Conservation (phyloP, 2,329 filamentous ascomycete species). For the Clarireedia homoeocarpa region DNA sequence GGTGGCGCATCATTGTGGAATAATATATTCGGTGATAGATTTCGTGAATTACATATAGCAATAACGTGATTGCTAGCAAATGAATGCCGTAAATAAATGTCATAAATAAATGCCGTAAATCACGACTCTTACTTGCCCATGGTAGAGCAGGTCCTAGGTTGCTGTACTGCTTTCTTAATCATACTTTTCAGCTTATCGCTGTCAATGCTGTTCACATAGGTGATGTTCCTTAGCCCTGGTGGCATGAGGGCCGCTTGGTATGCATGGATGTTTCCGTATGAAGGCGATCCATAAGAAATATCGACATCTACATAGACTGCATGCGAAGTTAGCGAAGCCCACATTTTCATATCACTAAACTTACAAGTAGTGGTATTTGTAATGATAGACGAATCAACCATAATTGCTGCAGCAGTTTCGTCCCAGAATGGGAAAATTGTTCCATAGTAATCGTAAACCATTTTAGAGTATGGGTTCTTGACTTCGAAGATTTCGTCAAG, state of each 20-base stretch:
- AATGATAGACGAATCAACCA: conserved; percentile 33
- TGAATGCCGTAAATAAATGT: not conserved
- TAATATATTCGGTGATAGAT: not conserved
- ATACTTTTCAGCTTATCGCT: conserved; percentile 29
- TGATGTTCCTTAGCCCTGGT: conserved; percentile 31
- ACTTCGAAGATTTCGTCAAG: conserved; percentile 33
- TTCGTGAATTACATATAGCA: no score
- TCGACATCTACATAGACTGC: conserved; percentile 37
- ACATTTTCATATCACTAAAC: conserved; percentile 5
- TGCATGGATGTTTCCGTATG: conserved; percentile 37
- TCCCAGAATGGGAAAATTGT: conserved; percentile 38
- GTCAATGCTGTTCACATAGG: conserved; percentile 35
- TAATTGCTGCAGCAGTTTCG: conserved; percentile 36
- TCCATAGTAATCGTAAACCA: conserved; percentile 33
- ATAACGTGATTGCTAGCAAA: not conserved
- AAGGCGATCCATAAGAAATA: conserved; percentile 33
- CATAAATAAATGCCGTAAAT: not conserved
- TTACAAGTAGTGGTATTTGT: conserved; percentile 31
- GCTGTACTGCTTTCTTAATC: conserved; percentile 32
- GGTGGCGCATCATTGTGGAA: conserved; percentile 1
- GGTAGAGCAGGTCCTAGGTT: conserved; percentile 7
- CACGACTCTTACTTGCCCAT: not conserved
- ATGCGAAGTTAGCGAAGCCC: no score
- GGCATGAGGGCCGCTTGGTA: conserved; percentile 35
- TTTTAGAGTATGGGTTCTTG: conserved; percentile 32